Evolutionary conservation across 208 protist genomes (phyloP).

Genomic region (Leishmania guyanensis): DNA sequence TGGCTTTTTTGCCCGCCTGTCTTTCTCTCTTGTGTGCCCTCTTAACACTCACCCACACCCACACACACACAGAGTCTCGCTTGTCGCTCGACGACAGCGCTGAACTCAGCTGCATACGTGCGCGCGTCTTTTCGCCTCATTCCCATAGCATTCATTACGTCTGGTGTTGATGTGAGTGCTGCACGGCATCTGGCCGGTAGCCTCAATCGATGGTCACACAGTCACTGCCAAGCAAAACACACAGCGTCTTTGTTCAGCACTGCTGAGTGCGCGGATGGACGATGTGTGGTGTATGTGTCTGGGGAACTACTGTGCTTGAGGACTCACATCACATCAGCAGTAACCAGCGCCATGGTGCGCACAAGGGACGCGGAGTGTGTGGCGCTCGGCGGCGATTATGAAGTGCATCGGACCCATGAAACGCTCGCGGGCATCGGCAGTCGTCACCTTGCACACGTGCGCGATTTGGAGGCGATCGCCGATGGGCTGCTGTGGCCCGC

Average conservation of each 20-base stretch:
- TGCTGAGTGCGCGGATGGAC: not conserved
- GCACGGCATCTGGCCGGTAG: not conserved
- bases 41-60: not conserved
- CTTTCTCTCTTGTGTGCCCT: not conserved
- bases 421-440: slow-evolving; percentile 1
- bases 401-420: not conserved
- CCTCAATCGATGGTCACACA: not conserved
- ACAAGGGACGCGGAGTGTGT: not conserved
- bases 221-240: not conserved
- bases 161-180: not conserved
- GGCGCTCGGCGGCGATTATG: not conserved
- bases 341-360: not conserved
- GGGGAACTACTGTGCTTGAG: not conserved
- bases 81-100: not conserved
- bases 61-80: not conserved
- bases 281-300: not conserved
- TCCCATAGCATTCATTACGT: not conserved
- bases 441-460: not conserved
- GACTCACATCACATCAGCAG: not conserved
- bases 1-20: not conserved
- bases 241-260: not conserved
- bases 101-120: not conserved
- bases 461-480: not conserved
- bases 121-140: not conserved
- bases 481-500: not conserved